phyloP scores from a whole-genome alignment of 495 filamentous ascomycete genomes.

The Baudoinia panamericana region DNA sequence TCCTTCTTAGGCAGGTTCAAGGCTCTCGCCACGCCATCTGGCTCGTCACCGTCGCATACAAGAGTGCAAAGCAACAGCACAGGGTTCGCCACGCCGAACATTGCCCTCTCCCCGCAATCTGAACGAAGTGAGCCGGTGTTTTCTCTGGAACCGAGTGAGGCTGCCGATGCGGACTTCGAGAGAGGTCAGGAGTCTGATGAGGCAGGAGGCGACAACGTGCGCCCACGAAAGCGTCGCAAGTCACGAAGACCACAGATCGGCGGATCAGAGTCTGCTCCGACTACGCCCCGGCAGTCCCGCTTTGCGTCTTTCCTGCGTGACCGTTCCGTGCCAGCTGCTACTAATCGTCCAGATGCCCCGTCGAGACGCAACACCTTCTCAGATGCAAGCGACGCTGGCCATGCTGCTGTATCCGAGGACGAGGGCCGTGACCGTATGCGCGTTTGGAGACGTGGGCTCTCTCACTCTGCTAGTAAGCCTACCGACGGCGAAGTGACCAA shows the following conservation, averaged over 20 bases:
- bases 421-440: constrained; percentile 67
- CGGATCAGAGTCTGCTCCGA: constrained; percentile 44
- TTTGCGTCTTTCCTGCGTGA: constrained; percentile 22
- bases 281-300: constrained; percentile 39
- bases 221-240: constrained; percentile 23
- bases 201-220: constrained; percentile 16
- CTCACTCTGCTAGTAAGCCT: constrained; percentile 35
- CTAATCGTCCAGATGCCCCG: constrained; percentile 17
- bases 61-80: constrained; percentile 26
- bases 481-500: constrained; percentile 30
- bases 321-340: constrained; percentile 19
- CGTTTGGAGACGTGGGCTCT: constrained; percentile 44
- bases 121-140: constrained; percentile 19
- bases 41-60: constrained; percentile 25
- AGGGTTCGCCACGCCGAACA: constrained; percentile 19
- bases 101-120: constrained; percentile 20
- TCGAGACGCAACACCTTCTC: constrained; percentile 48
- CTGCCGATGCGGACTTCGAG: constrained; percentile 30
- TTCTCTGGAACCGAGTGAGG: constrained; percentile 22
- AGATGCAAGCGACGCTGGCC: constrained; percentile 48
- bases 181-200: constrained; percentile 29
- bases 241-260: constrained; percentile 23
- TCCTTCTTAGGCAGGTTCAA: constrained; percentile 32
- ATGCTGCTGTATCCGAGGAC: constrained; percentile 74
- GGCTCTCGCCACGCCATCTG: constrained; percentile 27